Conservation (phyloP, 2,329 filamentous ascomycete species). For the Neopestalotiopsis rosae region DNA sequence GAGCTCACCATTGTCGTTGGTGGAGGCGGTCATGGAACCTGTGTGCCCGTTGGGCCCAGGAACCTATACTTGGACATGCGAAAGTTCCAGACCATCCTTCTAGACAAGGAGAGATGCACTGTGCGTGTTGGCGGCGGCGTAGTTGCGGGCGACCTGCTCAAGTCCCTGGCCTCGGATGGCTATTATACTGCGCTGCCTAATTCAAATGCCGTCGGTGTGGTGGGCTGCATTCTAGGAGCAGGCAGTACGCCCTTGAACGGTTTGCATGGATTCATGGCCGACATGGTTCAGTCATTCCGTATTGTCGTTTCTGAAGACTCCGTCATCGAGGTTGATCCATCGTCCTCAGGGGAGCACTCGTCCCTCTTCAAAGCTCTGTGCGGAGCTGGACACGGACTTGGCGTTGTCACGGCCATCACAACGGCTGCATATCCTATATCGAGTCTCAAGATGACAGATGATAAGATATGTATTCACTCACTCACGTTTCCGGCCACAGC, state of each 20-base stretch:
- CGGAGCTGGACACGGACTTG: constrained; percentile 18
- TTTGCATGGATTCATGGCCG: constrained; percentile 8
- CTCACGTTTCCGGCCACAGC: neutral
- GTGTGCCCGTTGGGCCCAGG: neutral
- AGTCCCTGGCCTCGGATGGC: neutral
- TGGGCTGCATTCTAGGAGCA: neutral
- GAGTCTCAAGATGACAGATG: constrained; percentile 9
- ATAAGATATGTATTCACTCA: constrained; percentile 1
- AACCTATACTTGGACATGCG: constrained; percentile 10
- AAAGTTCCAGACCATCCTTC: neutral
- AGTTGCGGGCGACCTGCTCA: constrained; percentile 6
- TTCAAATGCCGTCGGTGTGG: constrained; percentile 8
- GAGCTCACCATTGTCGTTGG: neutral
- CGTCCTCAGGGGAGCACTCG: neutral
- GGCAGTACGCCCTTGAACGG: constrained; percentile 3
- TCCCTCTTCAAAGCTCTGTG: constrained; percentile 14
- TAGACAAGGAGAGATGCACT: constrained; percentile 1
- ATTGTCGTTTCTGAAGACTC: constrained; percentile 14
- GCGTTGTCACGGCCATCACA: constrained; percentile 17
- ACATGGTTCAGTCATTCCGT: constrained; percentile 5
- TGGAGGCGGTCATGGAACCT: constrained; percentile 9
- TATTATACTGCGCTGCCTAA: constrained; percentile 8
- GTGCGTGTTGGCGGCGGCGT: constrained; percentile 9
- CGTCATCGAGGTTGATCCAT: neutral
- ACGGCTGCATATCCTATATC: constrained; percentile 23